phyloP scores from a whole-genome alignment of 176 grass and related monocot genomes.

The bread wheat (Triticum aestivum) region IWGSC_CS_RefSeq_v2.1 NC_057813.1:439459625-439460124 shows the following conservation, averaged over 20 bases:
- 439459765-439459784: not conserved
- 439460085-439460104: not conserved
- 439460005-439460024: not conserved
- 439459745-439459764: constrained; percentile 57
- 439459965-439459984: no score
- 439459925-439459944: no score
- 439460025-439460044: not conserved
- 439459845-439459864: not conserved
- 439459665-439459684: constrained; percentile 52
- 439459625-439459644: constrained; percentile 13
- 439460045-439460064: not conserved
- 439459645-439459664: constrained; percentile 42
- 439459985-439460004: not conserved
- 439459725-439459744: constrained; percentile 32
- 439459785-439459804: not conserved
- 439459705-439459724: constrained; percentile 28
- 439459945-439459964: no score
- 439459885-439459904: no score
- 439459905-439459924: no score
- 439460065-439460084: not conserved
- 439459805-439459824: not conserved
- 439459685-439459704: constrained; percentile 45
- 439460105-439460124: not conserved
- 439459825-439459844: not conserved
- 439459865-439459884: not conserved